Percentiles rank a stretch among this genome's conserved stretches.
phyloP scores from a whole-genome alignment of 345 rosid genomes.

The Orychophragmus violaceus region DNA sequence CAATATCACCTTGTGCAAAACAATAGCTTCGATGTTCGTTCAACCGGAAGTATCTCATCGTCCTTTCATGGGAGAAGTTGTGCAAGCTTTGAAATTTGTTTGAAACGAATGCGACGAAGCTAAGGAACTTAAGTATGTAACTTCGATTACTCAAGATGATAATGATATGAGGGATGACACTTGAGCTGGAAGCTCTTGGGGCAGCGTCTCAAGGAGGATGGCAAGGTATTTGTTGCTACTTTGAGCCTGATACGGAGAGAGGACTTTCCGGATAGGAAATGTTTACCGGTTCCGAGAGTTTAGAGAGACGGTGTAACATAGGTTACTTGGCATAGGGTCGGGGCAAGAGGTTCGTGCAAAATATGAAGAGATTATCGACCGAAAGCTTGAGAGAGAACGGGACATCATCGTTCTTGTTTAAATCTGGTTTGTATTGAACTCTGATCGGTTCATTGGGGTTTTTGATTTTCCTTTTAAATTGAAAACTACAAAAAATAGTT shows the following conservation, averaged over 20 bases:
- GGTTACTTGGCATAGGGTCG: slow-evolving; percentile 55
- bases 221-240: slow-evolving; percentile 35
- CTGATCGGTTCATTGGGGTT: too few relatives aligned
- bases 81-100: slow-evolving; percentile 90
- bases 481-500: too few relatives aligned
- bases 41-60: slow-evolving; percentile 95
- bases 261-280: slow-evolving; percentile 50
- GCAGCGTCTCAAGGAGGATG: slow-evolving; percentile 33
- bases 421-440: too few relatives aligned
- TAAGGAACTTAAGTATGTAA: slow-evolving; percentile 49
- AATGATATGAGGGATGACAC: slow-evolving; percentile 41
- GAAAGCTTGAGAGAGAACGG: slow-evolving; percentile 74
- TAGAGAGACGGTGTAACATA: slow-evolving; percentile 52
- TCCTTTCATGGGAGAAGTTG: slow-evolving; percentile 98
- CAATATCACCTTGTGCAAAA: too few relatives aligned
- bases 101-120: slow-evolving; percentile 81
- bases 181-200: slow-evolving; percentile 35
- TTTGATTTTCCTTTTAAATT: too few relatives aligned
- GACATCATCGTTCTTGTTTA: too few relatives aligned
- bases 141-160: slow-evolving; percentile 44
- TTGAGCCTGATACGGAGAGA: slow-evolving; percentile 56
- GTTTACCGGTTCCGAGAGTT: slow-evolving; percentile 39
- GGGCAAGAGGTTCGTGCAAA: slow-evolving; percentile 59
- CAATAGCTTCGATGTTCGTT: slow-evolving; percentile 97
- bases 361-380: slow-evolving; percentile 46